Conservation (phyloP, 805 yeast genomes). For the Kodamaea nitidulidarum region DNA sequence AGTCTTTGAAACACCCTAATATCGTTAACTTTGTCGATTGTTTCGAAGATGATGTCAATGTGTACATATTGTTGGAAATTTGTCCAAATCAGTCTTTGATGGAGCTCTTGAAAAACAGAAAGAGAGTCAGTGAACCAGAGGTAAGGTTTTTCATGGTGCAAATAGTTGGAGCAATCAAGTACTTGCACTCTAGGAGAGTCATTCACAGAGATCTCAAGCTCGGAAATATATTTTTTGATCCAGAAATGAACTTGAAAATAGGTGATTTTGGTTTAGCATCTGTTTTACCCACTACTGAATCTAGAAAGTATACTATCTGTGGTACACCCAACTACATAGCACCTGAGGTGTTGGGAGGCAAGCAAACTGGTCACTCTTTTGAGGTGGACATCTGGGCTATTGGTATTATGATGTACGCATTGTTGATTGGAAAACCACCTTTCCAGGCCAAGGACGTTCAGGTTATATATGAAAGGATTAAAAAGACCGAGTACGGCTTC, state of each 20-base stretch:
- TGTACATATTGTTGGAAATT: slow-evolving; percentile 87
- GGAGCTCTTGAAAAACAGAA: slow-evolving; percentile 86
- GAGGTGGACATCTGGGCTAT: slow-evolving; percentile 98
- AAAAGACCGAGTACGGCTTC: slow-evolving; percentile 71
- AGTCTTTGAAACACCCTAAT: slow-evolving; percentile 81
- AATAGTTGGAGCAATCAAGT: slow-evolving; percentile 88
- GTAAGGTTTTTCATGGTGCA: slow-evolving; percentile 87
- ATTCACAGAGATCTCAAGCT: slow-evolving; percentile 94
- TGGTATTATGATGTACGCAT: slow-evolving; percentile 93
- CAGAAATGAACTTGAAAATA: slow-evolving; percentile 87
- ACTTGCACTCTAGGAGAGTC: slow-evolving; percentile 87
- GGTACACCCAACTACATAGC: slow-evolving; percentile 99
- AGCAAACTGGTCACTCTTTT: slow-evolving; percentile 82
- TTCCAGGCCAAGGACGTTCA: slow-evolving; percentile 95
- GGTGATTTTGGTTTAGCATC: slow-evolving; percentile 99
- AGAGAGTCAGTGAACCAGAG: slow-evolving; percentile 85
- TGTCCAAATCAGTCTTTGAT: slow-evolving; percentile 92
- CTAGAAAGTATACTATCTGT: slow-evolving; percentile 88
- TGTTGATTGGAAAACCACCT: slow-evolving; percentile 93
- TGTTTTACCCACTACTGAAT: slow-evolving; percentile 62
- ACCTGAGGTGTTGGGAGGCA: slow-evolving; percentile 92
- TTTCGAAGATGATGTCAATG: slow-evolving; percentile 94
- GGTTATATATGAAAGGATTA: slow-evolving; percentile 87
- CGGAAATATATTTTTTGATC: slow-evolving; percentile 93
- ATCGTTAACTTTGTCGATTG: slow-evolving; percentile 93